Conservation (phyloP, 2,329 filamentous ascomycete species). For the Diaporthe caulivora region DNA sequence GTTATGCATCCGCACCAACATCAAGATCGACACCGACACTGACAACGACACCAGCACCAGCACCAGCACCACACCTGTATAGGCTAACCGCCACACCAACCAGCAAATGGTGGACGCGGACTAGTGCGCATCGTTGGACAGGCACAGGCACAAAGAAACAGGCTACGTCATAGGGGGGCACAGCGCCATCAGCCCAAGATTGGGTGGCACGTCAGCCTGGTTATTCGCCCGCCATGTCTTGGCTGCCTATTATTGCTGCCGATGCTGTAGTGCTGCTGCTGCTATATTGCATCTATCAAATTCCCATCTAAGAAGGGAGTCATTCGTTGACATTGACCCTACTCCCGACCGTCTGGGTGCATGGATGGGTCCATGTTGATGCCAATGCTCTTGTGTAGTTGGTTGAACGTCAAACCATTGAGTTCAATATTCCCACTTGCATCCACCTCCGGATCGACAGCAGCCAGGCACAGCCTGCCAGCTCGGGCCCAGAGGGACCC, state of each 20-base stretch:
- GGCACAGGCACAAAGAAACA: conserved; percentile 30
- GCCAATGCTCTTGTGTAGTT: background rate
- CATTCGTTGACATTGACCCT: background rate
- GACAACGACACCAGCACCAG: background rate
- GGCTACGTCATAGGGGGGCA: conserved; percentile 2
- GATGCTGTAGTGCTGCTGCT: background rate
- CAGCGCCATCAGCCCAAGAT: background rate
- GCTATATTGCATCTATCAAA: background rate
- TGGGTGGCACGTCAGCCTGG: background rate
- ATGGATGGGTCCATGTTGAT: background rate
- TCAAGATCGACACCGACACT: background rate
- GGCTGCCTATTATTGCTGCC: background rate
- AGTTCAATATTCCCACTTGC: background rate
- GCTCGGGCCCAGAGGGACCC: background rate
- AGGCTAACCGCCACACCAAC: background rate
- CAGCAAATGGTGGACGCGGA: background rate
- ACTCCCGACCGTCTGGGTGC: conserved; percentile 1
- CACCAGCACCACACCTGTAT: conserved; percentile 9
- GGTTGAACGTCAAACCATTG: background rate
- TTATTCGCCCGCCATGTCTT: conserved; percentile 1
- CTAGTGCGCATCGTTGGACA: conserved; percentile 7
- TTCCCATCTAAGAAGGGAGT: background rate
- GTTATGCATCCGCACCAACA: background rate
- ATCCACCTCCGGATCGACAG: background rate
- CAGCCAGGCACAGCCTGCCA: background rate